These are phyloP conservation scores for Arachis stenosperma DNA, from an alignment of 306 rosid genomes.

Conservation along the genomic window DNA sequence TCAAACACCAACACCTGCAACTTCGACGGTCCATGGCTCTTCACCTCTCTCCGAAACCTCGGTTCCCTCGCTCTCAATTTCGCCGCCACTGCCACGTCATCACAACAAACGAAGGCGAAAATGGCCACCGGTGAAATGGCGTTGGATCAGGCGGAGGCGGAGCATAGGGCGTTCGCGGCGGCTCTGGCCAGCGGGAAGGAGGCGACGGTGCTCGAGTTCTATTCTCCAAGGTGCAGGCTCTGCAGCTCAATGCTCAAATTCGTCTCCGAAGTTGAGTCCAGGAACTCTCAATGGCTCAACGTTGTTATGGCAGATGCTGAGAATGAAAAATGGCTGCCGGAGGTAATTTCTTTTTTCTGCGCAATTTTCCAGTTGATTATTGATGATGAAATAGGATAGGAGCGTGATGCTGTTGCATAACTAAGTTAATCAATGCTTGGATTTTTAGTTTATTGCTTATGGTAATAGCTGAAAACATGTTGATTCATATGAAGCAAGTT, in stretches of 20 bases:
- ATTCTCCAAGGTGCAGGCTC: slow-evolving; percentile 84
- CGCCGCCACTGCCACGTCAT: background rate
- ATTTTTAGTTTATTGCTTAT: background rate
- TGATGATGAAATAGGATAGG: background rate
- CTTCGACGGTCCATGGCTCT: slow-evolving; percentile 77
- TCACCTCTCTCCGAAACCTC: slow-evolving; percentile 69
- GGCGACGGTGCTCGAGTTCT: slow-evolving; percentile 80
- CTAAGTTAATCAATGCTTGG: background rate
- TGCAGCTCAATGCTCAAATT: slow-evolving; percentile 70
- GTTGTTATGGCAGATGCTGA: slow-evolving; percentile 94
- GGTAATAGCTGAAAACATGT: no score
- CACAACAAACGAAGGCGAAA: slow-evolving; percentile 27
- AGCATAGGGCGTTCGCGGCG: slow-evolving; percentile 80
- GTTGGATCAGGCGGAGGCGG: slow-evolving; percentile 71
- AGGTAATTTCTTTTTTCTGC: slow-evolving; percentile 33
- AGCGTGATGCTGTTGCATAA: slow-evolving; percentile 2
- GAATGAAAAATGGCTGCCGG: slow-evolving; percentile 84
- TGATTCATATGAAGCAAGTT: no score
- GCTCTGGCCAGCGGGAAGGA: slow-evolving; percentile 78
- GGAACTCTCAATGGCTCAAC: slow-evolving; percentile 77
- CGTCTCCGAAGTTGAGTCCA: slow-evolving; percentile 64
- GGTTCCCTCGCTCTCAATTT: slow-evolving; percentile 59
- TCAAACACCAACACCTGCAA: slow-evolving; percentile 50
- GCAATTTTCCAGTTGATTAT: background rate
- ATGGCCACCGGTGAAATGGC: slow-evolving; percentile 22